Evolutionary conservation across 169 alveolate genomes (phyloP).

Genomic region (Cryptosporidium felis): DNA sequence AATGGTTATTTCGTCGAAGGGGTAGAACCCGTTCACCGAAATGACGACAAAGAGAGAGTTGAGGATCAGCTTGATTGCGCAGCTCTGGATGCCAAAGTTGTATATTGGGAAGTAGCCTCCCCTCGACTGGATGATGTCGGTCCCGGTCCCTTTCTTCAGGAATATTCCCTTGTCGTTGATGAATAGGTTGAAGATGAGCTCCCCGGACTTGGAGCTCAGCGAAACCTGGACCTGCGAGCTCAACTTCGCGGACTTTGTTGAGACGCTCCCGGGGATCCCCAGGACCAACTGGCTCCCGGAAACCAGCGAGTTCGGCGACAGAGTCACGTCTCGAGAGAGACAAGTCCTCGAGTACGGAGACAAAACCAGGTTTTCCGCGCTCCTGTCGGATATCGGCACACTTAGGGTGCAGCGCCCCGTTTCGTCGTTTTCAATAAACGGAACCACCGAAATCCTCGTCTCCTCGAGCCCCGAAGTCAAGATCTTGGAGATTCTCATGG

Average conservation of each 20-base stretch:
- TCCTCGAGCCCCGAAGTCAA: slow-evolving; percentile 5
- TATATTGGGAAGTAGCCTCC: slow-evolving; percentile 55
- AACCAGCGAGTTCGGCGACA: neutral
- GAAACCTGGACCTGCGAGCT: neutral
- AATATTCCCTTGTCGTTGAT: slow-evolving; percentile 35
- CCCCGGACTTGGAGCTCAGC: slow-evolving; percentile 16
- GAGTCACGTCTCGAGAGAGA: neutral
- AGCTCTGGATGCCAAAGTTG: slow-evolving; percentile 46
- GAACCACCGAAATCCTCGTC: neutral
- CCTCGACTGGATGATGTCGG: slow-evolving; percentile 31
- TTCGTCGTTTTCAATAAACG: slow-evolving; percentile 13
- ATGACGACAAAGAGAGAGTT: slow-evolving; percentile 20
- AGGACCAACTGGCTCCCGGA: slow-evolving; percentile 47
- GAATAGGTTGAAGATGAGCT: neutral
- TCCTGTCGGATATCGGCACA: neutral
- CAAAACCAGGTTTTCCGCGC: neutral
- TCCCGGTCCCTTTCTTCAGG: neutral
- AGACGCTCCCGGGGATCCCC: slow-evolving; percentile 29
- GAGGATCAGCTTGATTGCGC: neutral
- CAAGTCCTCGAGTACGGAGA: slow-evolving; percentile 44
- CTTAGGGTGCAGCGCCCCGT: slow-evolving; percentile 8
- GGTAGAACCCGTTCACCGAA: slow-evolving; percentile 7
- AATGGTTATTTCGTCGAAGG: slow-evolving; percentile 14
- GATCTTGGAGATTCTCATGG: slow-evolving; percentile 14
- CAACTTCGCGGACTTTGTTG: slow-evolving; percentile 12